Percentiles rank a stretch among this genome's conserved stretches.
These are phyloP conservation scores for Cladosporium sp. DNA, from an alignment of 2,329 filamentous ascomycete genomes.

Conservation along the genomic window DNA sequence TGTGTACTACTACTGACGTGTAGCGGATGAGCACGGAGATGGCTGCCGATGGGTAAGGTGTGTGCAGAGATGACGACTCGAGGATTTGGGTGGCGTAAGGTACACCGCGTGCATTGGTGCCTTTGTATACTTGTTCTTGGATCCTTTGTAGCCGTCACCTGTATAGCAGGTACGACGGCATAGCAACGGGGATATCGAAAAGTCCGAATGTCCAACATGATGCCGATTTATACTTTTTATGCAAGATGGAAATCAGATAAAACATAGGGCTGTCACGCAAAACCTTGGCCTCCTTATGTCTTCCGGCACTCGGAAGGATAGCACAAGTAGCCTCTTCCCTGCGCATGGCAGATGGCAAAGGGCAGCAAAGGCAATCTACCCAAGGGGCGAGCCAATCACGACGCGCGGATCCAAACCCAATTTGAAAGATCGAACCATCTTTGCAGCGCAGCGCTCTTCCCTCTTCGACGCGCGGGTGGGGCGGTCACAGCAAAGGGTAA, in stretches of 20 bases:
- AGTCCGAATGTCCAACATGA: not conserved
- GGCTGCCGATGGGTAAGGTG: not conserved
- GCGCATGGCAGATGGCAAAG: not conserved
- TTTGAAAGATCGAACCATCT: constrained; percentile 2
- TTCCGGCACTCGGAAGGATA: not conserved
- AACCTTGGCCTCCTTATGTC: not conserved
- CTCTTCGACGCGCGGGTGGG: not conserved
- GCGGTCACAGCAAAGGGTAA: not conserved
- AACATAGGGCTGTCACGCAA: not conserved
- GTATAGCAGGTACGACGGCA: too few species aligned
- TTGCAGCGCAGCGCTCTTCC: not conserved
- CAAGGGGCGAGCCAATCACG: constrained; percentile 11
- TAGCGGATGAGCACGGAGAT: not conserved
- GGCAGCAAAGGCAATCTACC: constrained; percentile 5
- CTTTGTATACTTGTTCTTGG: not conserved
- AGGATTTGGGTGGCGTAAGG: not conserved
- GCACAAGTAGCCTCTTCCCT: not conserved
- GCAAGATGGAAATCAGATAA: not conserved
- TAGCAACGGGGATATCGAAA: not conserved
- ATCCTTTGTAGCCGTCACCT: not conserved
- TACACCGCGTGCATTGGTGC: not conserved
- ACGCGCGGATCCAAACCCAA: not conserved
- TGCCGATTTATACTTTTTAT: not conserved
- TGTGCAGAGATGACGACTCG: not conserved
- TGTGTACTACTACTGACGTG: not conserved